Conservation (phyloP, 805 yeast genomes). For the Pichia phayaonensis region DNA sequence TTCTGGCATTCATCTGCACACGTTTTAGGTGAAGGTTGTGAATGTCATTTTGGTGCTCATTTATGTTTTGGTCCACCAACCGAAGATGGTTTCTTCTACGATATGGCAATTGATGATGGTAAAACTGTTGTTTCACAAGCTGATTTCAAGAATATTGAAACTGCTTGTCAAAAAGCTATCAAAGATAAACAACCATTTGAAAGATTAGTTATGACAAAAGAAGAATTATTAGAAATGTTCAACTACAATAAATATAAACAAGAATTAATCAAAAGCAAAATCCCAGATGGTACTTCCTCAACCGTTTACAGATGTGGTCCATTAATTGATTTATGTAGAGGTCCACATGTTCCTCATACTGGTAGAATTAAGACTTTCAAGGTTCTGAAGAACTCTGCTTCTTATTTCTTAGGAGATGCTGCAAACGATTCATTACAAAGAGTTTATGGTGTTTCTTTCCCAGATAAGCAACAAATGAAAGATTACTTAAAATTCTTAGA, state of each 20-base stretch:
- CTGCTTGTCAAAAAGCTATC: conserved; percentile 80
- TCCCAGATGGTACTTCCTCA: conserved; percentile 93
- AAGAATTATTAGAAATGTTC: conserved; percentile 87
- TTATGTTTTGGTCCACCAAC: conserved; percentile 95
- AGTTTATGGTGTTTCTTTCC: conserved; percentile 96
- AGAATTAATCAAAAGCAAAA: conserved; percentile 73
- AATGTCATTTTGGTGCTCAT: conserved; percentile 92
- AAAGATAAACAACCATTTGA: conserved; percentile 94
- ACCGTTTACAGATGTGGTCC: conserved; percentile 98
- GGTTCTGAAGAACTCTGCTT: conserved; percentile 89
- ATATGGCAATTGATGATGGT: conserved; percentile 78
- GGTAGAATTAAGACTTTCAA: conserved; percentile 94
- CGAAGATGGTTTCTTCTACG: conserved; percentile 95
- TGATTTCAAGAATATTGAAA: conserved; percentile 80
- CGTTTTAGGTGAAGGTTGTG: conserved; percentile 96
- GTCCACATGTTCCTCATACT: conserved; percentile 97
- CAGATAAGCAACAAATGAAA: conserved; percentile 93
- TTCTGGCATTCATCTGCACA: conserved; percentile 99
- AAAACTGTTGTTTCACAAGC: conserved; percentile 67
- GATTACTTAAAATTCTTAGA: conserved; percentile 90
- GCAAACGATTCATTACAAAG: conserved; percentile 93
- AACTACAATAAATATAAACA: conserved; percentile 93
- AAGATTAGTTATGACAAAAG: conserved; percentile 88
- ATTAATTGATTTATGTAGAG: conserved; percentile 91
- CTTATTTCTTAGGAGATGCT: conserved; percentile 92